Evolutionary conservation across 1,284 basidiomycete species (phyloP), one percentile per base, ranked within the genome.

Genomic region (Pseudozyma flocculosa): DNA sequence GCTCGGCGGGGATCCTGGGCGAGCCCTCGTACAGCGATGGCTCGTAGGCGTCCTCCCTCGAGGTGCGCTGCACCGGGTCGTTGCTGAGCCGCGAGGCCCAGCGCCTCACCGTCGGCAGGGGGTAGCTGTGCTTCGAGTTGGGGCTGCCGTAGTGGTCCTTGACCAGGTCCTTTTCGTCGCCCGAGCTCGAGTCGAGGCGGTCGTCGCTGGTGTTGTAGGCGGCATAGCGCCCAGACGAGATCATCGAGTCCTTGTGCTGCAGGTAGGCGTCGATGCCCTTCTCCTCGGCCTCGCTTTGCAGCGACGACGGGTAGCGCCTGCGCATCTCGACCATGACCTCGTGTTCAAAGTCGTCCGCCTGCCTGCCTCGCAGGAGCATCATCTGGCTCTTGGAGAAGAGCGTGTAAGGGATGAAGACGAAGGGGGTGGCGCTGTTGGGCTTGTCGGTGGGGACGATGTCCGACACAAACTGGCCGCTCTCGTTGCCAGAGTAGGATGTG

Each of bases 331-430:
- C 37, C 18, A 73, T 68, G 13, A 77, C 76, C 56, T 73, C 69
- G 40, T 75, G 72, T 40, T 75, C 67, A 63, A 78, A 82, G 23
- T 80, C 79, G 38, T 78, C 70, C 37, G 76, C 78, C 22, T 76
- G 77, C 11, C 76, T 73, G 5, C 80, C 78, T 15, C 79, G 73
- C 19, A 82, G 67, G 30, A 82, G 72, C 80, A 81, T 81, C 63
- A 75, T 77, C 68, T 83, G 82, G 22, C 80, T 77, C 58, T 80
- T 81, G 64, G 78, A 73, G 66, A 82, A 83, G 8, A 83, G 75
- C 39, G 77, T 79, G 78, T 80, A 82, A 1, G 82, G 82, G 3
- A 80, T 80, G 72, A 82, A 82, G 45, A 82, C 80, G 65, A 82
- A 83, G 1, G 81, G 81, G 2, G 79, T 75, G 11, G 79, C 79